Evolutionary conservation across 2,329 filamentous ascomycete genomes (phyloP), one percentile per base, ranked within the genome.

Genomic region (Penicillium sp.): DNA sequence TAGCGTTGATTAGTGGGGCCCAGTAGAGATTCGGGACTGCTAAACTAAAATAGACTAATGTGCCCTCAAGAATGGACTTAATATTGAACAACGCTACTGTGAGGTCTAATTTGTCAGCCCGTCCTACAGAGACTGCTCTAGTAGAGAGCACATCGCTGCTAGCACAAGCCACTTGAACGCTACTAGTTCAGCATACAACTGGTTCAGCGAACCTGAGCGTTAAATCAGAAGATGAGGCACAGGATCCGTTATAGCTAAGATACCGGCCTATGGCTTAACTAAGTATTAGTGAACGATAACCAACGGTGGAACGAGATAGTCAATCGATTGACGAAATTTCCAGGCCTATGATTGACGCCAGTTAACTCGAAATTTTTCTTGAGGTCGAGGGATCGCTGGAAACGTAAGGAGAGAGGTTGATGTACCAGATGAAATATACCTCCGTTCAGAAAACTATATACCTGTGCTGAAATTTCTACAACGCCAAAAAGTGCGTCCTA

Each of bases 11-110:
- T 28, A 57, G 55, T 57, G 33, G 44, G 44, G 55, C 55, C 35
- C 10, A 17, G 55, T 57, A 28, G 55, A 38, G 44, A 57, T 59
- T 53, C 38, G 28, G 56, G 56, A 53, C 56, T 56, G 15, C 40
- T 26, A 49, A 49, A 49, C 33, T n/a, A 38, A 38, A n/a, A 38
- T 38, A 7, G 37, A 38, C 15, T 38, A 38, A 38, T 38, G 15
- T 38, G 5, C 15, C 37, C 37, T 38, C 15, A 38, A 38, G 37
- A 17, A 38, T 38, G 15, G 15, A n/a, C 17, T 40, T 40, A 40
- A 40, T 40, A 40, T 40, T 40, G 17, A 40, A 19, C 17, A 40
- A 40, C 38, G 38, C 17, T n/a, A n/a, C 9, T 17, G 26, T 40
- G 38, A 15, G 50, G 26, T 26, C 26, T 26, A 26, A 3, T 3